Evolutionary conservation across 306 rosid species (phyloP), one percentile per base, ranked within the genome.

Genomic region (Lablab purpureus): DNA sequence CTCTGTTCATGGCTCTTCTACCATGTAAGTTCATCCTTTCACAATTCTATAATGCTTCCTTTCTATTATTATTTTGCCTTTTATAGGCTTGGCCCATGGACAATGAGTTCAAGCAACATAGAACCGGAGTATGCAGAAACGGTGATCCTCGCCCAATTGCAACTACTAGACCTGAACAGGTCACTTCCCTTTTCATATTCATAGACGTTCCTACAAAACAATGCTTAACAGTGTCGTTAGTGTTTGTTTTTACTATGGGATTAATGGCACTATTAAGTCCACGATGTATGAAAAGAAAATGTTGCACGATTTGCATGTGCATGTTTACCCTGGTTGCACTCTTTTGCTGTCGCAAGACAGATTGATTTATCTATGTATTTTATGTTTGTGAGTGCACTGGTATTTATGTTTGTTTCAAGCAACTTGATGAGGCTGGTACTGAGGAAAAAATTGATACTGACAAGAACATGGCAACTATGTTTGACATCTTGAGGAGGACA

Each of bases 31-130:
- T 4, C 40, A 34, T 10, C 22, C 8, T 41, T 32, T 4, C 64
- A 1, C 14, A 3, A 5, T 32, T 14, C 12, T 7, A 3, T 15
- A 34, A 17, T 75, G 7, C 25, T 36, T 55, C 3, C 37, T 6
- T 49, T 70, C 0, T 59, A 1, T 45, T 3, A 4, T 64, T 3
- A 7, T 10, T 10, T 60, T 47, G 15, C 36, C 23, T 19, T 52
- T 66, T 17, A 37, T 10, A 94, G 98, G 98, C 85, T 90, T 83
- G 98, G 96, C 97, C 98, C 6, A 90, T 92, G 96, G 88, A 84
- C 56, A 88, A 87, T 18, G 85, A 90, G 82, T 76, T 89, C 69
- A 94, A 88, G 81, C 91, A 83, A 25, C 88, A 91, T 41, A 92
- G 85, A 84, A 66, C 75, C 0, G 76, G 6, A 19, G 68, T 47